Evolutionary conservation across 768 basidiomycete species (phyloP).

Genomic region (Termitomyces sp.): DNA sequence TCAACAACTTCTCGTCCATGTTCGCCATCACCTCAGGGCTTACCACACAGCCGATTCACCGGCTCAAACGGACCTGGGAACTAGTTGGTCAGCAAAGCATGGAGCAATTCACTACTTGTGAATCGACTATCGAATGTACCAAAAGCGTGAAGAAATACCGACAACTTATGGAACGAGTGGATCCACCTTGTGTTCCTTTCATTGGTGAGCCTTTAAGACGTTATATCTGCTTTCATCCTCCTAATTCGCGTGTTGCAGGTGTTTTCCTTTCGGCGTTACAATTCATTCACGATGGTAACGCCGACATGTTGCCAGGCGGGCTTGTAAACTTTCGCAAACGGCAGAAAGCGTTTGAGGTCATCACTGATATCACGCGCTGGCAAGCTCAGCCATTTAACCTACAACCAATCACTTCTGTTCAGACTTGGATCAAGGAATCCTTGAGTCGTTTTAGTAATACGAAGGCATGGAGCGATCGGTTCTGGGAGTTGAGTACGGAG

Average conservation of each 20-base stretch:
- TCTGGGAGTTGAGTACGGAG: constrained; percentile 81
- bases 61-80: constrained; percentile 93
- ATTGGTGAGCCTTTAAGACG: constrained; percentile 53
- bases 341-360: constrained; percentile 88
- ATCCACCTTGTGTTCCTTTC: constrained; percentile 94
- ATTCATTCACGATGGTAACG: constrained; percentile 95
- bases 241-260: constrained; percentile 40
- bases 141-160: constrained; percentile 94
- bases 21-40: constrained; percentile 92
- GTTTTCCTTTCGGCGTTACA: constrained; percentile 93
- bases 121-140: constrained; percentile 85
- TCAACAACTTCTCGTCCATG: constrained; percentile 97
- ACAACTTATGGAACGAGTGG: constrained; percentile 70
- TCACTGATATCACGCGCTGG: constrained; percentile 94
- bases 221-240: background rate
- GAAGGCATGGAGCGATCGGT: constrained; percentile 62
- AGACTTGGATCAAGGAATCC: constrained; percentile 72
- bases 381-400: constrained; percentile 90
- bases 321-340: constrained; percentile 96
- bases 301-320: constrained; percentile 72
- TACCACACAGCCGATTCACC: constrained; percentile 87
- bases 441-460: constrained; percentile 66
- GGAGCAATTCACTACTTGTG: constrained; percentile 67
- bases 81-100: constrained; percentile 74
- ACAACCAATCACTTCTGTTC: constrained; percentile 55